A percentile compares a stretch with the other conserved stretches of the same genome.
These are phyloP conservation scores for Cryphonectria naterciae DNA, from an alignment of 2,329 filamentous ascomycete genomes.

Conservation along the genomic window DNA sequence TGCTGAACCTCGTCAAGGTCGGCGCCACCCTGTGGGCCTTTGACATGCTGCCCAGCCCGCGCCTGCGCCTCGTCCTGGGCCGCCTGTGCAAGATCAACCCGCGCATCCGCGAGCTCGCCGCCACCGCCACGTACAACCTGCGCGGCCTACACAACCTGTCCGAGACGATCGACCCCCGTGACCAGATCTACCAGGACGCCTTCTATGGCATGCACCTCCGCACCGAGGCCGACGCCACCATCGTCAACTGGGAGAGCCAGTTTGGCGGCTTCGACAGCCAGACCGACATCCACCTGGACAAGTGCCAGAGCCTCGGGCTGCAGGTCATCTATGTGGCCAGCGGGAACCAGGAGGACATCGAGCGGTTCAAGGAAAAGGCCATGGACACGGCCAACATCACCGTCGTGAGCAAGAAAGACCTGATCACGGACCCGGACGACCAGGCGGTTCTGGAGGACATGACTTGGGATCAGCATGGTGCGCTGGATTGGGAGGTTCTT, in stretches of 20 bases:
- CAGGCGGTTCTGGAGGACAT: background rate
- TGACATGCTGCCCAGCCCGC: conserved; percentile 10
- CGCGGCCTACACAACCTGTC: conserved; percentile 2
- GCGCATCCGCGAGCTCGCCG: conserved; percentile 14
- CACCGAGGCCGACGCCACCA: conserved; percentile 23
- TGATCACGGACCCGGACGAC: background rate
- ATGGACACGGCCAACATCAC: conserved; percentile 1
- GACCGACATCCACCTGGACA: conserved; percentile 9
- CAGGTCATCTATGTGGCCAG: conserved; percentile 18
- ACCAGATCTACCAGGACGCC: conserved; percentile 14
- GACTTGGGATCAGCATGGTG: conserved; percentile 22
- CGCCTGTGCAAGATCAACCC: conserved; percentile 18
- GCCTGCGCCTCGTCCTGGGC: conserved; percentile 9
- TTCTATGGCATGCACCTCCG: conserved; percentile 22
- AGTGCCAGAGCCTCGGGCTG: conserved; percentile 10
- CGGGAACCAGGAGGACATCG: conserved; percentile 15
- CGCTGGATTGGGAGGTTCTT: conserved; percentile 18
- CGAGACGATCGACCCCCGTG: background rate
- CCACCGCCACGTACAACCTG: conserved; percentile 9
- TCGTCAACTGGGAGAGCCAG: background rate
- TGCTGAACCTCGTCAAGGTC: conserved; percentile 31
- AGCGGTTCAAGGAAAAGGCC: conserved; percentile 6
- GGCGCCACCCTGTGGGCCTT: conserved; percentile 16
- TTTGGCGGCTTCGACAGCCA: conserved; percentile 11
- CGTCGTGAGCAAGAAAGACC: conserved; percentile 14